These are phyloP conservation scores for Pestalotiopsis sp. DNA, from an alignment of 2,329 filamentous ascomycete genomes.

Conservation along the genomic window DNA sequence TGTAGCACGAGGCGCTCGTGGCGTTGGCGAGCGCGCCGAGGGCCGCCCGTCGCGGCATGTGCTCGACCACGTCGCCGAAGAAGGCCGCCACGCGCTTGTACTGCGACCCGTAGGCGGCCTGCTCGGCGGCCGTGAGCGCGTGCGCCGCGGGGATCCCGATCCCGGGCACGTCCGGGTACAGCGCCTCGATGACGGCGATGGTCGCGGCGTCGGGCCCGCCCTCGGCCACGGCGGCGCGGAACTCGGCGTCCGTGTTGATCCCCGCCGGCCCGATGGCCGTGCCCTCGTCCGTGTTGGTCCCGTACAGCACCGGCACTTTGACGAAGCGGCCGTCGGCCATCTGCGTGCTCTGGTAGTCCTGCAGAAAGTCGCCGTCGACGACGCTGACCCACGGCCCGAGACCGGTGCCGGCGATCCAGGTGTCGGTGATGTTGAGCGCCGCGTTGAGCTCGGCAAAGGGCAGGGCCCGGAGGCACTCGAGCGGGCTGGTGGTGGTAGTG, in stretches of 20 bases:
- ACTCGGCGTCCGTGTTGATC: conserved; percentile 42
- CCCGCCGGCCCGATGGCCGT: conserved; percentile 42
- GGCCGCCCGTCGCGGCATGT: conserved; percentile 43
- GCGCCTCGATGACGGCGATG: conserved; percentile 43
- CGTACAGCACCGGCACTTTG: conserved; percentile 46
- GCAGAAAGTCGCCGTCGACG: conserved; percentile 50
- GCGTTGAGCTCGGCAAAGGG: conserved; percentile 34
- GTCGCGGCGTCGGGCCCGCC: conserved; percentile 43
- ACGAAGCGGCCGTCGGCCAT: conserved; percentile 44
- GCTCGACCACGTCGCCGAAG: conserved; percentile 49
- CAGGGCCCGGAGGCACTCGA: conserved; percentile 39
- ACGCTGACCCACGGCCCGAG: conserved; percentile 39
- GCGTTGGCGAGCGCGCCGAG: conserved; percentile 37
- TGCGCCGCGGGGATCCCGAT: conserved; percentile 45
- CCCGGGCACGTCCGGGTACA: conserved; percentile 52
- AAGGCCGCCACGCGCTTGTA: conserved; percentile 48
- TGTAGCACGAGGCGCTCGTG: conserved; percentile 37
- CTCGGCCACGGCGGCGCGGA: conserved; percentile 40
- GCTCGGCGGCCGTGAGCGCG: conserved; percentile 24
- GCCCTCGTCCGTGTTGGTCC: conserved; percentile 52
- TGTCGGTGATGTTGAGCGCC: conserved; percentile 33
- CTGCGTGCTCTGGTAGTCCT: conserved; percentile 48
- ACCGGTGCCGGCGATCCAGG: conserved; percentile 30
- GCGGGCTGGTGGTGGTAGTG: conserved; percentile 28
- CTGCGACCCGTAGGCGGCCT: conserved; percentile 37